Percentiles rank a stretch among this genome's conserved stretches.
These are phyloP conservation scores for Penicillium sp. DNA, from an alignment of 2,329 filamentous ascomycete genomes.

Conservation along the genomic window DNA sequence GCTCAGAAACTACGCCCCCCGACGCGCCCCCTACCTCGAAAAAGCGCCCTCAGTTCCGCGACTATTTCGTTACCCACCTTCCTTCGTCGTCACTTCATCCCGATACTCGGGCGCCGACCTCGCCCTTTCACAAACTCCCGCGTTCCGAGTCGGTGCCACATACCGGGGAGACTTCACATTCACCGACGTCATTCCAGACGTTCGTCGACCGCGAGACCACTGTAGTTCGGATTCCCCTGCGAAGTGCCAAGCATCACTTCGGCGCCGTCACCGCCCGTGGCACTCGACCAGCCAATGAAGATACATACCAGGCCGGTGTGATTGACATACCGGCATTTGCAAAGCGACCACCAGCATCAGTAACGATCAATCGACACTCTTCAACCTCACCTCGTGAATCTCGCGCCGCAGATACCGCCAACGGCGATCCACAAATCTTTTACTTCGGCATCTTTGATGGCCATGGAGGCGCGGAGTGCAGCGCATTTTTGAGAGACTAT, in stretches of 20 bases:
- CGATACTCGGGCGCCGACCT: slow-evolving; percentile 66
- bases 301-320: slow-evolving; percentile 89
- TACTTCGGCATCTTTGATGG: slow-evolving; percentile 98
- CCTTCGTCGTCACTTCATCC: slow-evolving; percentile 91
- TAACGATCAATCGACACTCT: slow-evolving; percentile 43
- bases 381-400: slow-evolving; percentile 55
- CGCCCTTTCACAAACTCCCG: slow-evolving; percentile 80
- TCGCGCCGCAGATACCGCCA: slow-evolving; percentile 69
- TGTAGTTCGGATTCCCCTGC: slow-evolving; percentile 89
- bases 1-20: slow-evolving; percentile 18
- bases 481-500: slow-evolving; percentile 78
- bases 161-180: slow-evolving; percentile 50
- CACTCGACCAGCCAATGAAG: slow-evolving; percentile 86
- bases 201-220: slow-evolving; percentile 76
- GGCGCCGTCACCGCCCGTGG: slow-evolving; percentile 78
- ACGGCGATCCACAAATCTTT: slow-evolving; percentile 92
- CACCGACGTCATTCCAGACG: slow-evolving; percentile 60
- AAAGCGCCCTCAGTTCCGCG: slow-evolving; percentile 68
- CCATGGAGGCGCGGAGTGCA: slow-evolving; percentile 87
- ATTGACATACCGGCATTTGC: slow-evolving; percentile 93
- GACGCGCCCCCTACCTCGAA: slow-evolving; percentile 14
- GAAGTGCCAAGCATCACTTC: slow-evolving; percentile 94
- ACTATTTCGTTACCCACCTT: slow-evolving; percentile 95
- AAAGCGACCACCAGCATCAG: slow-evolving; percentile 70
- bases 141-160: slow-evolving; percentile 82